These are phyloP conservation scores for Funneliformis caledonium DNA, from an alignment of 371 early-diverging fungal species.

Conservation along the genomic window DNA sequence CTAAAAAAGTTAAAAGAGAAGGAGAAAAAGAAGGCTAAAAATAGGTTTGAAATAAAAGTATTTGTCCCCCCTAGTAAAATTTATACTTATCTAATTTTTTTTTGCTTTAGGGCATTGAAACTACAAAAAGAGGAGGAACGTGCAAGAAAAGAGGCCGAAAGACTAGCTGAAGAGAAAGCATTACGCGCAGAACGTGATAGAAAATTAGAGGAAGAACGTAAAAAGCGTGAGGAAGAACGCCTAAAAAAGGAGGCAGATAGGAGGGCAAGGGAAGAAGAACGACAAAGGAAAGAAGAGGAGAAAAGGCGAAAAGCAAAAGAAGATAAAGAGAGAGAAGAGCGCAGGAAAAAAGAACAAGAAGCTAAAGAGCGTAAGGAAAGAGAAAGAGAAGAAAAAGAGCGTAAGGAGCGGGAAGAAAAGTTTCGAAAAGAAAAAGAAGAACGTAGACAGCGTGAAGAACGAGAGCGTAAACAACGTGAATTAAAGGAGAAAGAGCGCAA, in stretches of 20 bases:
- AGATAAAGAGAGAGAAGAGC: constrained; percentile 39
- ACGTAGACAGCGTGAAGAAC: constrained; percentile 38
- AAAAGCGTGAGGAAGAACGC: constrained; percentile 36
- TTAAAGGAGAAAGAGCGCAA: constrained; percentile 36
- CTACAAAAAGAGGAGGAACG: constrained; percentile 38
- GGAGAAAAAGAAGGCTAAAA: constrained; percentile 41
- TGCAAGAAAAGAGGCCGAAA: constrained; percentile 35
- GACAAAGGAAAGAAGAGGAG: constrained; percentile 42
- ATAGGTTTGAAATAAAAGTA: constrained; percentile 21
- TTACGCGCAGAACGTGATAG: constrained; percentile 37
- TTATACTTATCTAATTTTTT: neutral
- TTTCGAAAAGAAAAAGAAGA: constrained; percentile 32
- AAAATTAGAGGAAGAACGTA: constrained; percentile 40
- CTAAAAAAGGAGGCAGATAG: constrained; percentile 39
- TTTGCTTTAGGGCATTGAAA: constrained; percentile 14
- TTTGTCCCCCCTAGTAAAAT: neutral
- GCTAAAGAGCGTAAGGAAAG: constrained; percentile 39
- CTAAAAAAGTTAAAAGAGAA: constrained; percentile 41
- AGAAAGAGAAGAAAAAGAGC: constrained; percentile 29
- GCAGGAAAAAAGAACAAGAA: constrained; percentile 26
- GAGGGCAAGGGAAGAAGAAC: constrained; percentile 35
- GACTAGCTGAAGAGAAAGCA: constrained; percentile 33
- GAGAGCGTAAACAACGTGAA: constrained; percentile 26
- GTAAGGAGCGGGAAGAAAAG: constrained; percentile 35
- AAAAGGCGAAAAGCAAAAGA: constrained; percentile 37